Conservation (phyloP, 2,329 filamentous ascomycete species). For the Knufia fluminis region DNA sequence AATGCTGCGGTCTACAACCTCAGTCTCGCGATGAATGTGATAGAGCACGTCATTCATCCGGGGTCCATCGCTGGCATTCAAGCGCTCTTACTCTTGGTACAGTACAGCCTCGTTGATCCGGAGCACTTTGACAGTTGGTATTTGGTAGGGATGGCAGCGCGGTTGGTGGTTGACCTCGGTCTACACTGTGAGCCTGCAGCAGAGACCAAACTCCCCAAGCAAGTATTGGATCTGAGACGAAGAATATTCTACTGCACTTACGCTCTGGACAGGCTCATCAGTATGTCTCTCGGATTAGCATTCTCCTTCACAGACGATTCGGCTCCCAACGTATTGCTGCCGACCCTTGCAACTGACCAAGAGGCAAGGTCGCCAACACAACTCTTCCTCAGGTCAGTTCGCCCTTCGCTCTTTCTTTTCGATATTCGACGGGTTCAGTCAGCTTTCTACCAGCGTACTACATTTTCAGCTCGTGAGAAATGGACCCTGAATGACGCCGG, state of each 20-base stretch:
- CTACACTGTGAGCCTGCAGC: constrained; percentile 83
- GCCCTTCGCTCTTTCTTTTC: constrained; percentile 69
- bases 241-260: constrained; percentile 88
- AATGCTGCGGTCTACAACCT: constrained; percentile 52
- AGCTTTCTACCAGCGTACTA: constrained; percentile 78
- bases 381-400: constrained; percentile 48
- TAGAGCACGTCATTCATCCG: constrained; percentile 74
- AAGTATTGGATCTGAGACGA: constrained; percentile 65
- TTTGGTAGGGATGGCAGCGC: constrained; percentile 77
- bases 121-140: constrained; percentile 92
- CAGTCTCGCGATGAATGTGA: constrained; percentile 61
- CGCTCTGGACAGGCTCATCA: constrained; percentile 76
- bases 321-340: constrained; percentile 63
- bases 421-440: constrained; percentile 79
- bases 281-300: constrained; percentile 74
- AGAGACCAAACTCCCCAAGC: constrained; percentile 57
- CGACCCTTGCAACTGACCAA: constrained; percentile 40
- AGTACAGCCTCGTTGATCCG: constrained; percentile 85
- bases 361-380: constrained; percentile 22
- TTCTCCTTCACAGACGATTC: constrained; percentile 94
- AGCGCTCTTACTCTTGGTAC: constrained; percentile 72
- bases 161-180: constrained; percentile 80
- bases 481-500: constrained; percentile 62
- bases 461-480: constrained; percentile 49
- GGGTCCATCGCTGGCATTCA: constrained; percentile 81